These are phyloP conservation scores for Eimeria necatrix DNA, from an alignment of 169 alveolate species.

Conservation along the genomic window DNA sequence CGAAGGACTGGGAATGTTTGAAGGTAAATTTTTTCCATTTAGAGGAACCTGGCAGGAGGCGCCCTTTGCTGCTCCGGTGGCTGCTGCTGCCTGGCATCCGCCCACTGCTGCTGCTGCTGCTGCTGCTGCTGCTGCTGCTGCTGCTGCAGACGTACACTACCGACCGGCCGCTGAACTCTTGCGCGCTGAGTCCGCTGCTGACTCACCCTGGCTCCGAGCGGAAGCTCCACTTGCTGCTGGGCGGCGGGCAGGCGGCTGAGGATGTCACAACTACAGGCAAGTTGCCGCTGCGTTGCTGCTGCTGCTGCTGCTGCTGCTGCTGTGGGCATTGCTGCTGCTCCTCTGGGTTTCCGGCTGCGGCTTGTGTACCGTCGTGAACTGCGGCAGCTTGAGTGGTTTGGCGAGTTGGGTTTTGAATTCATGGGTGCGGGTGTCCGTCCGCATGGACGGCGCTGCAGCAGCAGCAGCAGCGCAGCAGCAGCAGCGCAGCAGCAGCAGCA, in stretches of 20 bases:
- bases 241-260: constrained; percentile 95
- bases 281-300: too few species aligned
- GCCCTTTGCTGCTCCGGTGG: too few species aligned
- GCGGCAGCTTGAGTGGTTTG: not conserved
- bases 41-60: not conserved
- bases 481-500: too few species aligned
- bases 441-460: not conserved
- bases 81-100: not conserved
- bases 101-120: too few species aligned
- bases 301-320: too few species aligned
- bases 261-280: constrained; percentile 93
- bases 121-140: constrained; percentile 17
- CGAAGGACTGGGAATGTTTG: constrained; percentile 86
- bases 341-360: not conserved
- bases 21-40: constrained; percentile 84
- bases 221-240: constrained; percentile 91
- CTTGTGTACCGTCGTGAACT: constrained; percentile 22
- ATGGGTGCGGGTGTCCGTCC: not conserved
- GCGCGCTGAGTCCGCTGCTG: constrained; percentile 92
- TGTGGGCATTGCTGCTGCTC: not conserved
- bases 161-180: constrained; percentile 93
- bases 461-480: too few species aligned
- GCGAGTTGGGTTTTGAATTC: too few species aligned
- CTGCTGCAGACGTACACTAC: constrained; percentile 88
- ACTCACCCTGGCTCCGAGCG: constrained; percentile 84